phyloP scores from a whole-genome alignment of 192 early-diverging fungal genomes.

The Coemansia sp. region DNA sequence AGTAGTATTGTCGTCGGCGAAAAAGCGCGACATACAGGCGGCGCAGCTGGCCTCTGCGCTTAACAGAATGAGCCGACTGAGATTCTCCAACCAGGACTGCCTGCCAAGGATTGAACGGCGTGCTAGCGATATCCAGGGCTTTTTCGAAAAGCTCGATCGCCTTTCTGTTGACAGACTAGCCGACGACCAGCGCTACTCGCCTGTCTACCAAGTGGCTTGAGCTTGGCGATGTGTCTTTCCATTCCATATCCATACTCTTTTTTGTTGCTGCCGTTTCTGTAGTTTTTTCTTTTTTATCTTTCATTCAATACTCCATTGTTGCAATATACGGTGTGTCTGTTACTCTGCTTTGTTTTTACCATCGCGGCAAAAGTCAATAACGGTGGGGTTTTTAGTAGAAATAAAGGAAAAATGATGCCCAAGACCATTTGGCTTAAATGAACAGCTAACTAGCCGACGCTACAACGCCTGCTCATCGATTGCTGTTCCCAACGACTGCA shows the following conservation, averaged over 20 bases:
- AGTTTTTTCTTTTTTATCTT: conserved; percentile 1
- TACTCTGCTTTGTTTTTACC: not conserved
- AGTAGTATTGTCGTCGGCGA: conserved; percentile 30
- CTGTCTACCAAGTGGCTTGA: conserved; percentile 1
- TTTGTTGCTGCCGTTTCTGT: conserved; percentile 1
- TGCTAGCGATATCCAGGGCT: conserved; percentile 41
- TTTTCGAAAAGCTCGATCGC: conserved; percentile 28
- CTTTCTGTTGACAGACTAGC: conserved; percentile 30
- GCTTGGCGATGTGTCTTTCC: too few species aligned
- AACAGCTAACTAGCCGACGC: not conserved
- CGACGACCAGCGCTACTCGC: conserved; percentile 28
- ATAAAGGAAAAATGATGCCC: not conserved
- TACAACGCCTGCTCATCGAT: conserved; percentile 76
- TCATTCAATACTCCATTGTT: conserved; percentile 9
- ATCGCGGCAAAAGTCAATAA: not conserved
- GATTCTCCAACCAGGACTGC: conserved; percentile 48
- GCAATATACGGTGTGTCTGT: conserved; percentile 4
- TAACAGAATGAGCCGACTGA: conserved; percentile 39
- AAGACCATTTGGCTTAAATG: not conserved
- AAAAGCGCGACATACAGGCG: conserved; percentile 41
- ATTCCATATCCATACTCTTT: not conserved
- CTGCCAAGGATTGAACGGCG: conserved; percentile 12
- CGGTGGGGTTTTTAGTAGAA: not conserved
- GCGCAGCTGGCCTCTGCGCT: conserved; percentile 35
- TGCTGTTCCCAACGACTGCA: conserved; percentile 91